Base-by-base conservation (phyloP, 225 moss, liverwort and hornwort genomes). In the Bryum argenteum region DNA sequence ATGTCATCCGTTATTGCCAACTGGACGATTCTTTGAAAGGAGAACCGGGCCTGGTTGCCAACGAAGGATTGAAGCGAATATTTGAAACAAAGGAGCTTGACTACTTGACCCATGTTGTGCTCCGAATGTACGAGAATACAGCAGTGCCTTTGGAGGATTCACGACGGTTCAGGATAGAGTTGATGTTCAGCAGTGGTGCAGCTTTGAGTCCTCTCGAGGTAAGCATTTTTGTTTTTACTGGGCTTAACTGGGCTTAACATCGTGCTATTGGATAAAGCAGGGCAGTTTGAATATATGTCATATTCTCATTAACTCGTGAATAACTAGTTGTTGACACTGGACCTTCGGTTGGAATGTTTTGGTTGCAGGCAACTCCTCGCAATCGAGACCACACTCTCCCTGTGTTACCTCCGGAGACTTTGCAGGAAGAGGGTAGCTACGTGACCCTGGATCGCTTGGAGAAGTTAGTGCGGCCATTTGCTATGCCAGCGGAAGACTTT, bases 401-500 rank as follows among this genome's bases (percentile, higher is more conserved):
- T 55, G 94, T 99, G 20, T 87, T 89, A 37, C 87, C 80, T 71
- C 87, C 98, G 45, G 87, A 91, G 77, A 91, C 85, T 43, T 81
- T 99, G 50, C 98, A 93, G 76, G 88, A 90, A 74, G 94, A 93
- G 66, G 92, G 87, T 66, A 90, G 92, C 65, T 93, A 78, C 66
- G 83, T 99, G 76, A 89, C 91, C 15, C 65, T 94, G 66, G 98
- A 99, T 84, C 85, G 92, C 73, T 81, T 99, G 82, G 98, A 99
- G 79, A 99, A 92, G 84, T 85, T 99, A 84, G 78, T 93, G 72
- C 89, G 80, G 52, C 94, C 94, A 68, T 99, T 92, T 84, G 98
- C 98, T 39, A 99, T 99, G 98, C 94, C 98, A 59, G 88, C 98
- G 38, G 98, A 99, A 71, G 98, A 99, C 71, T 99, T 99, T 48